Evolutionary conservation across 495 filamentous ascomycete species (phyloP).

Genomic region (Collariella sp.): DNA sequence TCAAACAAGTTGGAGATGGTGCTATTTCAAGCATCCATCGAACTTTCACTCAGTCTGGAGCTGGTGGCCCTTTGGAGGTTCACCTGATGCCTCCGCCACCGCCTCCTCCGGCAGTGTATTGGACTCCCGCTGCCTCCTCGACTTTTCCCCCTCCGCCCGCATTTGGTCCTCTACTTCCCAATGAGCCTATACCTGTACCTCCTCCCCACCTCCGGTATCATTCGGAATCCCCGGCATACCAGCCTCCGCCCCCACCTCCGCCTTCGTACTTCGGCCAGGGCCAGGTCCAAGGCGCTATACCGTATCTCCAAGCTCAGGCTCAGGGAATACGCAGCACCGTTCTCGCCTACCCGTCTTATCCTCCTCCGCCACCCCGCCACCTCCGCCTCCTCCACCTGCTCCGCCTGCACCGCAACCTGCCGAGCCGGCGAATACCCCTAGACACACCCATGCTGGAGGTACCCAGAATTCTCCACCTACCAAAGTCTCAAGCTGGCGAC

Average conservation of each 20-base stretch:
- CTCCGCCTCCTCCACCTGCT: not conserved
- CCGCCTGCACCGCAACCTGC: no score
- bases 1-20: no score
- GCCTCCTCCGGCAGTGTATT: not conserved
- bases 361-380: not conserved
- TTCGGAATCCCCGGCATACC: not conserved
- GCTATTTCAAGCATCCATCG: no score
- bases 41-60: not conserved
- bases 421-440: not conserved
- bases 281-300: not conserved
- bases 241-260: not conserved
- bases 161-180: not conserved
- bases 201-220: not conserved
- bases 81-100: conserved; percentile 1
- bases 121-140: not conserved
- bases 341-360: not conserved
- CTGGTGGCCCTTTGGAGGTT: not conserved
- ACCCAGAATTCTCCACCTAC: not conserved
- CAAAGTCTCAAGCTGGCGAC: not conserved
- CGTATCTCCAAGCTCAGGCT: not conserved
- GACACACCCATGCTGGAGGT: not conserved
- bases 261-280: not conserved
- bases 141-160: not conserved
- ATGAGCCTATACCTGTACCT: not conserved
- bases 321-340: not conserved